Evolutionary conservation across 768 basidiomycete genomes (phyloP).

Genomic region (Lentinus brumalis): DNA sequence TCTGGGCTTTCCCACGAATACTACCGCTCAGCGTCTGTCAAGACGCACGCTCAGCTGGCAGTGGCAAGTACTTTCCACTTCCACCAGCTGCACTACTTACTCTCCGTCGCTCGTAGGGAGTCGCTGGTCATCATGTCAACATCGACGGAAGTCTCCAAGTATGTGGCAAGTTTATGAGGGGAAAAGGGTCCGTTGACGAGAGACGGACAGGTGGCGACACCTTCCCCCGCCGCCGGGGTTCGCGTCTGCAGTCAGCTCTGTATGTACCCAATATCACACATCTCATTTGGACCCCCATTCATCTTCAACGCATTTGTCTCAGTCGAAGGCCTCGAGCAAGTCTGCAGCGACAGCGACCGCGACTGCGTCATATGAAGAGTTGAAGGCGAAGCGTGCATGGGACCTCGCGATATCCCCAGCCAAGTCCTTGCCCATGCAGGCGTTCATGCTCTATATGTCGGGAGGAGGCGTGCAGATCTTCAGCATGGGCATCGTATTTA

Average conservation of each 20-base stretch:
- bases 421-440: conserved; percentile 94
- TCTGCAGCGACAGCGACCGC: conserved; percentile 25
- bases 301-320: background rate
- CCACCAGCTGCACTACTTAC: too few species aligned
- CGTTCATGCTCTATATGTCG: conserved; percentile 98
- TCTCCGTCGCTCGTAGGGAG: background rate
- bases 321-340: conserved; percentile 48
- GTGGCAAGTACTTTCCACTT: too few species aligned
- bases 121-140: background rate
- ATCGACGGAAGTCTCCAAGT: conserved; percentile 20
- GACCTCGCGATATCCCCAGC: conserved; percentile 83
- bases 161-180: background rate
- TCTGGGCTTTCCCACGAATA: too few species aligned
- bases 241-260: conserved; percentile 44
- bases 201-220: conserved; percentile 53
- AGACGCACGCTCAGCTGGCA: too few species aligned
- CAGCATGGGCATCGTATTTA: conserved; percentile 94
- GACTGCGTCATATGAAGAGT: conserved; percentile 56
- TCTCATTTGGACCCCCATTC: too few species aligned
- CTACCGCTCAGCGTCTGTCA: too few species aligned
- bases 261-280: conserved; percentile 13
- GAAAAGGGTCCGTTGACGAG: background rate
- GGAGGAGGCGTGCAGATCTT: conserved; percentile 95
- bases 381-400: conserved; percentile 84
- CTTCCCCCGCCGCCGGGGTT: conserved; percentile 74